Evolutionary conservation across 306 rosid genomes (phyloP), one percentile per base, ranked within the genome.

Genomic region (Acacia confusa): DNA sequence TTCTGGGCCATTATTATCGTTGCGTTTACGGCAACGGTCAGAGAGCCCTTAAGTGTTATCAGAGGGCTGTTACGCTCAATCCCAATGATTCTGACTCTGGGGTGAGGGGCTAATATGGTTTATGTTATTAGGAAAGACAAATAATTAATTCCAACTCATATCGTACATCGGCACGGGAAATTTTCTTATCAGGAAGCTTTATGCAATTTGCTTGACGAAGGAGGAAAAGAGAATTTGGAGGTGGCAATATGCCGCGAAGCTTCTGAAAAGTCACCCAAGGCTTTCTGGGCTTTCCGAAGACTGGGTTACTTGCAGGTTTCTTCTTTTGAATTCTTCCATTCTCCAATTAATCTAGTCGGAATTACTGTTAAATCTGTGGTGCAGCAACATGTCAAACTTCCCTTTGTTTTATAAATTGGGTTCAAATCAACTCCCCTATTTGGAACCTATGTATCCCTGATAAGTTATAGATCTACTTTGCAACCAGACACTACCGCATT

Each of bases 211-310:
- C 84, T 95, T 90, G 94, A 95, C 82, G 79, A 57, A 76, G 83
- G 69, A 13, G 94, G 98, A 61, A 95, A 91, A 71, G 90, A 90
- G 79, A 89, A 82, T 72, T 78, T 95, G 87, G 94, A 89, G 87
- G 83, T 80, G 64, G 86, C 94, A n/a, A 75, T 88, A 65, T 95
- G 98, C 87, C 83, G 78, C 28, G 92, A 92, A 60, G 97, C 97
- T 63, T 87, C 97, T 27, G 70, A 82, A 58, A 89, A 78, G 78
- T 95, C 97, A 6, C 97, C 98, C 0, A 88, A 90, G 76, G 98
- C 98, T 70, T 92, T 91, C 76, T 95, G 97, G 98, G 98, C 97
- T 44, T 92, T 91, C 64, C 92, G 90, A 82, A 90, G 98, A 86
- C 72, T 91, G 87, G 98, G 98, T 64, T 95, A 88, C 86, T 81